Conservation (phyloP, 352 stramenopile species). For the Phytophthora aleatoria region DNA sequence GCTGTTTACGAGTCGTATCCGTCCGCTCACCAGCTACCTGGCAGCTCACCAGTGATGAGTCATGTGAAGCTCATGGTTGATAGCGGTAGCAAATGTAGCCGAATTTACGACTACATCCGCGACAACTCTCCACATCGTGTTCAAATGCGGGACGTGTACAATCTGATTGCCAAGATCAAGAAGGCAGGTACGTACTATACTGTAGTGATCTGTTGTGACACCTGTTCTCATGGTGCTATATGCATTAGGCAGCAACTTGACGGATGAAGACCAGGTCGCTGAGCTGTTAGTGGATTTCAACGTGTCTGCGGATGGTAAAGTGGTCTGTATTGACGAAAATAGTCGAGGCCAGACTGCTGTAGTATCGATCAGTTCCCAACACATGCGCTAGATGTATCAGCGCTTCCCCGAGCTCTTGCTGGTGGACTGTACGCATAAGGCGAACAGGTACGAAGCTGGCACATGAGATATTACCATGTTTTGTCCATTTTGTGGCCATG, state of each 20-base stretch:
- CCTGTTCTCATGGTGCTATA: background rate
- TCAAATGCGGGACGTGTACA: slow-evolving; percentile 9
- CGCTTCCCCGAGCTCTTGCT: background rate
- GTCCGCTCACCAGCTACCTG: no score
- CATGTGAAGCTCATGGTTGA: slow-evolving; percentile 11
- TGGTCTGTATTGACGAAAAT: background rate
- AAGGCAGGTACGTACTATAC: background rate
- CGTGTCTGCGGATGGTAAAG: no score
- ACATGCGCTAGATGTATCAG: background rate
- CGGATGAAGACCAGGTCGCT: slow-evolving; percentile 9
- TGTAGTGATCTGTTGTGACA: no score
- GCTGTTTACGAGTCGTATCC: no score
- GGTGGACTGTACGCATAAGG: background rate
- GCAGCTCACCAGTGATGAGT: background rate
- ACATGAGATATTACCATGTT: no score
- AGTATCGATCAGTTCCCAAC: background rate
- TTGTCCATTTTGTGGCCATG: no score
- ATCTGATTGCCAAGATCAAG: slow-evolving; percentile 12
- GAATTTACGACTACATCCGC: slow-evolving; percentile 24
- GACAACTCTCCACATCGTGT: background rate
- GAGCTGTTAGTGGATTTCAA: no score
- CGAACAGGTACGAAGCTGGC: background rate
- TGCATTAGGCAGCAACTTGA: background rate
- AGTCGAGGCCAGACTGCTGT: background rate
- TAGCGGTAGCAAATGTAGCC: slow-evolving; percentile 16